These are phyloP conservation scores for Epicoccum nigrum DNA, from an alignment of 2,329 filamentous ascomycete genomes.

Conservation along the genomic window DNA sequence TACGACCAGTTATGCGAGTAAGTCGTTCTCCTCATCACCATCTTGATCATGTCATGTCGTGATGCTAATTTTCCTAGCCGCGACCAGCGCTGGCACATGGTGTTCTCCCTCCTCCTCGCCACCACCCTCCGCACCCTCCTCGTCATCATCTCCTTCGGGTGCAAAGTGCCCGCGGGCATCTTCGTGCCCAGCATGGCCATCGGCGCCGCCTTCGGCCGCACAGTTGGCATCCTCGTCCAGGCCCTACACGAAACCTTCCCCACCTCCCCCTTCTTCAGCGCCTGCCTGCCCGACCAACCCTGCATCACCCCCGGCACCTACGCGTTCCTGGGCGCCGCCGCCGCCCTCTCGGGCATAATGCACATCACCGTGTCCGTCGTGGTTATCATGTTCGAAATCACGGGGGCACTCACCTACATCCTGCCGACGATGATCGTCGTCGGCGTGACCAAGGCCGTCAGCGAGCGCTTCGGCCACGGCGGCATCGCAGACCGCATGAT, in stretches of 20 bases:
- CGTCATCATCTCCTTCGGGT: slow-evolving; percentile 95
- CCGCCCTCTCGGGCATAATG: slow-evolving; percentile 95
- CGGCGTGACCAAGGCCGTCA: slow-evolving; percentile 91
- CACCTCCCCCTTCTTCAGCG: slow-evolving; percentile 80
- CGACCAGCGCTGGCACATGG: slow-evolving; percentile 76
- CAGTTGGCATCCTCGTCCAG: slow-evolving; percentile 93
- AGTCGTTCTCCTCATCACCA: slow-evolving; percentile 28
- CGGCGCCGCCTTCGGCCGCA: slow-evolving; percentile 89
- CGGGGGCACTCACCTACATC: slow-evolving; percentile 95
- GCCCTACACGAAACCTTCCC: slow-evolving; percentile 85
- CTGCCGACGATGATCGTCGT: slow-evolving; percentile 99
- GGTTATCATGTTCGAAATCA: slow-evolving; percentile 99
- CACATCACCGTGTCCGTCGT: slow-evolving; percentile 96
- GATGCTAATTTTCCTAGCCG: slow-evolving; percentile 44
- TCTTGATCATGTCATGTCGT: too few species aligned
- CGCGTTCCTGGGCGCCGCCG: slow-evolving; percentile 90
- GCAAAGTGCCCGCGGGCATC: slow-evolving; percentile 96
- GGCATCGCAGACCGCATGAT: slow-evolving; percentile 99
- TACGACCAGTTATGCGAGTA: slow-evolving; percentile 89
- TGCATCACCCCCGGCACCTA: slow-evolving; percentile 98
- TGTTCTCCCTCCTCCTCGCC: slow-evolving; percentile 77
- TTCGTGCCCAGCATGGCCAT: slow-evolving; percentile 99
- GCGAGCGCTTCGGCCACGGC: slow-evolving; percentile 89
- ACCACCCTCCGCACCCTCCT: slow-evolving; percentile 81
- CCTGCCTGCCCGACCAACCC: slow-evolving; percentile 87